Evolutionary conservation across 83 land plant species (phyloP), one percentile per base, ranked within the genome.

Genomic region (Thuja plicata): DNA sequence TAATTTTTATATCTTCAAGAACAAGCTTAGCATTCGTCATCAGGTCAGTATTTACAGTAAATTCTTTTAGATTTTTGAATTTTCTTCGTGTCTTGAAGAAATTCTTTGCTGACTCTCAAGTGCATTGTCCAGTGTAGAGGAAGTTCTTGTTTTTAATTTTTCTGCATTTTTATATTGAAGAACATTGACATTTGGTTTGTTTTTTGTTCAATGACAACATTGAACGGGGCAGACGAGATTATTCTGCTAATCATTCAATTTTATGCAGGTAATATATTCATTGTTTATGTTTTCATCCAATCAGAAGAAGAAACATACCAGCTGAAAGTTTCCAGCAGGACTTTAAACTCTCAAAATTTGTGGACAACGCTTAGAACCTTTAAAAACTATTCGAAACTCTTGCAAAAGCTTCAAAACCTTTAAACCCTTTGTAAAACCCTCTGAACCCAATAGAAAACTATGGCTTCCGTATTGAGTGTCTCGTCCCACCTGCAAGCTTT

Each of bases 401-500:
- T 54, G 57, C 0, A 15, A 54, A 54, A 15, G 16, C 57, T 54
- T 54, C 57, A 54, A 54, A 16, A 54, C 57, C 57, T 7, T 43
- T 11, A 21, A 46, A 48, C 5, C 54, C 55, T 45, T 46, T 83
- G 1, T 38, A 80, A 24, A 8, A 41, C 41, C 24, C 21, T 21
- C 11, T 19, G 41, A 21, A 41, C 12, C 84, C 48, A 21, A 8
- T 27, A 27, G 8, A 66, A 24, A 52, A 30, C 89, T 35, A 92
- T 91, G 91, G 91, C 94, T 6, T 90, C 93, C 88, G 82, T 86
- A 62, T 19, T 92, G 66, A 91, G 88, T 35, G 89, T 93, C 87
- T 93, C 94, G 11, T 90, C 93, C 41, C 70, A 88, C 27, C 87
- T 71, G 90, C 91, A 70, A 21, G 78, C 86, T 79, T 81, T 87